A percentile compares a stretch with the other conserved stretches of the same genome.
These are phyloP conservation scores for Ilex paraguariensis DNA, from an alignment of 305 asterid species.

Conservation along the genomic window DNA sequence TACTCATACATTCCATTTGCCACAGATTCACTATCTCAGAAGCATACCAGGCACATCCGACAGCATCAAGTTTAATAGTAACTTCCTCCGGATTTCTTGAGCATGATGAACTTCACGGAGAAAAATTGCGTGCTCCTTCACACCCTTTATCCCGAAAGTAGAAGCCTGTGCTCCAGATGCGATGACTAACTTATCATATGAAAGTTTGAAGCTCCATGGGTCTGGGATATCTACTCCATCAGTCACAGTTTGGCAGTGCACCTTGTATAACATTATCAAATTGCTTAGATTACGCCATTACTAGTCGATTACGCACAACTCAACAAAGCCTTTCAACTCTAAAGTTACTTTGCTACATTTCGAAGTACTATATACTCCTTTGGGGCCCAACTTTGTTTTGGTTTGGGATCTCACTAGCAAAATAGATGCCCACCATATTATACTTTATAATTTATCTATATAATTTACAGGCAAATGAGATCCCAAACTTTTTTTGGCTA, in stretches of 20 bases:
- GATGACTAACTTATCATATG: slow-evolving; percentile 82
- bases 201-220: slow-evolving; percentile 62
- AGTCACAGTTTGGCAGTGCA: slow-evolving; percentile 64
- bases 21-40: too few species aligned
- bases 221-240: slow-evolving; percentile 55
- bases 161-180: slow-evolving; percentile 90
- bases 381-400: too few species aligned
- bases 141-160: slow-evolving; percentile 91
- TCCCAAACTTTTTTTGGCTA: too few species aligned
- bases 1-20: neutral
- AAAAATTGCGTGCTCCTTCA: slow-evolving; percentile 66
- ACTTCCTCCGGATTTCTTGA: slow-evolving; percentile 83
- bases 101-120: slow-evolving; percentile 97
- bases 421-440: too few species aligned
- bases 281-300: too few species aligned
- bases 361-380: too few species aligned
- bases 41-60: slow-evolving; percentile 80
- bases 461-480: neutral
- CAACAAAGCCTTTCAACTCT: too few species aligned
- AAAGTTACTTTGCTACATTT: too few species aligned
- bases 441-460: too few species aligned
- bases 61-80: slow-evolving; percentile 80
- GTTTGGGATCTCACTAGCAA: too few species aligned
- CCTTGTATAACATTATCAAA: slow-evolving; percentile 24
- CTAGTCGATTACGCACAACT: too few species aligned